Conservation (phyloP, 306 rosid species). For the Albizia julibrissin region DNA sequence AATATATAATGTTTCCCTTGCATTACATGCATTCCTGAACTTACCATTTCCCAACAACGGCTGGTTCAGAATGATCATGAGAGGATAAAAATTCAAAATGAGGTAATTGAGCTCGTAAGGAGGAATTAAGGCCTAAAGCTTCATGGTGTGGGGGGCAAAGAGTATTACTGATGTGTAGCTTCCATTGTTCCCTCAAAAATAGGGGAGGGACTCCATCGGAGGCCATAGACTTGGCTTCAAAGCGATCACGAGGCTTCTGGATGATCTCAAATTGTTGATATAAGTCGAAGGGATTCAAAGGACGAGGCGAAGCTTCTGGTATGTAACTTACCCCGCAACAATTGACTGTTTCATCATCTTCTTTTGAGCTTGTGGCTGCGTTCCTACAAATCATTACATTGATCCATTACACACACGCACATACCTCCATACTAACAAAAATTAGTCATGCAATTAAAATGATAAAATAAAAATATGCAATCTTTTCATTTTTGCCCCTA, state of each 20-base stretch:
- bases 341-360: not conserved
- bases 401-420: not conserved
- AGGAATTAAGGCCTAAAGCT: conserved; percentile 46
- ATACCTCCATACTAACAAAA: too few relatives aligned
- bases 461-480: too few relatives aligned
- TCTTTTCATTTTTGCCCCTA: too few relatives aligned
- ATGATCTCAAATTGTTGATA: not conserved
- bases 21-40: not conserved
- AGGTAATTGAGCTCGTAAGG: conserved; percentile 46
- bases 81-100: conserved; percentile 25
- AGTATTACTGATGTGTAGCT: conserved; percentile 6
- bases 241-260: conserved; percentile 22
- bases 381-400: not conserved
- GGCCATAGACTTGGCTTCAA: conserved; percentile 35
- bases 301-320: not conserved
- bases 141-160: conserved; percentile 26
- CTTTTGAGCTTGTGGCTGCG: not conserved
- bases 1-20: too few relatives aligned
- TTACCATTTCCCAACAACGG: conserved; percentile 59
- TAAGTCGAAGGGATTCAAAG: not conserved
- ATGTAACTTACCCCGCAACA: not conserved
- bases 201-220: conserved; percentile 41
- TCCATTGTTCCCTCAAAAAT: conserved; percentile 30
- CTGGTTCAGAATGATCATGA: conserved; percentile 19
- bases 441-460: too few relatives aligned